These are phyloP conservation scores for Fusarium sp. DNA, from an alignment of 2,329 filamentous ascomycete genomes.

Conservation along the genomic window DNA sequence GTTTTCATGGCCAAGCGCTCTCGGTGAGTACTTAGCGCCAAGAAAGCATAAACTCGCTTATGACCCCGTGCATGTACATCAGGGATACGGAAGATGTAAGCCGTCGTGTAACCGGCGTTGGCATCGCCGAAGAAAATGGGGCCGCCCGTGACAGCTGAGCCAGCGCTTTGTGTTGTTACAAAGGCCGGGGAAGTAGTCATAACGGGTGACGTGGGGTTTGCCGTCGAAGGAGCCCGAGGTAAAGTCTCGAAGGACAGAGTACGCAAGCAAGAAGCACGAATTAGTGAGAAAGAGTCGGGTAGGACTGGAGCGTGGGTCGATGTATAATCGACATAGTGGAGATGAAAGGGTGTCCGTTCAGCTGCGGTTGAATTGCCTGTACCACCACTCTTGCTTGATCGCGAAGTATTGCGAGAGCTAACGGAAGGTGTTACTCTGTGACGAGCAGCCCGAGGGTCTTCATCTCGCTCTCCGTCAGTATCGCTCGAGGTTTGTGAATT, in stretches of 20 bases:
- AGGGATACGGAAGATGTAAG: constrained; percentile 76
- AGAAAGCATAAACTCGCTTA: constrained; percentile 75
- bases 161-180: constrained; percentile 64
- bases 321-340: constrained; percentile 74
- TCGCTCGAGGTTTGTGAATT: constrained; percentile 64
- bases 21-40: constrained; percentile 73
- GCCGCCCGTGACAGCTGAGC: constrained; percentile 68
- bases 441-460: constrained; percentile 51
- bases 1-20: constrained; percentile 74
- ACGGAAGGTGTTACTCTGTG: constrained; percentile 59
- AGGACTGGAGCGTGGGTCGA: constrained; percentile 73
- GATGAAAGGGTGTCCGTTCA: constrained; percentile 61
- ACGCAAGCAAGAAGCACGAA: constrained; percentile 73
- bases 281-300: constrained; percentile 72
- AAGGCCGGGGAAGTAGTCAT: constrained; percentile 59
- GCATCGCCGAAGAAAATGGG: constrained; percentile 77
- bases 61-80: constrained; percentile 75
- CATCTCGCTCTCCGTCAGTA: constrained; percentile 63
- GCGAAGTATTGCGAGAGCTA: constrained; percentile 59
- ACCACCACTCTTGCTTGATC: constrained; percentile 60
- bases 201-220: constrained; percentile 52
- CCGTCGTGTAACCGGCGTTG: constrained; percentile 73
- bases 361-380: constrained; percentile 63
- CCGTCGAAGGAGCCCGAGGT: constrained; percentile 63
- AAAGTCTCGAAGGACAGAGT: constrained; percentile 75